Base-by-base conservation (phyloP, 2,329 filamentous ascomycete genomes). In the Xylariaceae sp. region DNA sequence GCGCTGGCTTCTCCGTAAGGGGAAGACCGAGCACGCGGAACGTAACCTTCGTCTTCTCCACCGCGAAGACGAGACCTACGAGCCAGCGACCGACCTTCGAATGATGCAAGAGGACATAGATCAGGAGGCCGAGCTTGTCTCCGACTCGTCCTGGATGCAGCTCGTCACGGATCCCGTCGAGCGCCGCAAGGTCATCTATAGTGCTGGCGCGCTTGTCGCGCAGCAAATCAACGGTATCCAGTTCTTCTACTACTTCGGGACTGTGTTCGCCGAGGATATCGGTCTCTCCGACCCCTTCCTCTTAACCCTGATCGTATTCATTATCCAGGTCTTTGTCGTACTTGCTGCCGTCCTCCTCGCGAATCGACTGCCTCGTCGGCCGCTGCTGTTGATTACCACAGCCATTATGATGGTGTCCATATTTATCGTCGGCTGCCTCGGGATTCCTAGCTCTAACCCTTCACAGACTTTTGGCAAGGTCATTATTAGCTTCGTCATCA, bases 71-170 rank as follows among this genome's bases (percentile, higher is more conserved):
- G 57, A 58, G 26, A 64, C 67, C 34, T 61, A 61, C 3, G 55
- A 71, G 19, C 58, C 69, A 9, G 47, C 53, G 11, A 50, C 60
- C 11, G 65, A 65, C 16, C 50, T 59, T 9, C 62, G 64, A 19
- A 64, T 65, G 31, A 72, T 72, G 38, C 68, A 74, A 45, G 59
- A 64, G 29, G 65, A 68, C 33, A 52, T 69, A 3, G 64, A 71
- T 39, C 59, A 64, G 33, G 63, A 65, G 30, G 43, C 43, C 15
- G 51, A 61, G 13, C 47, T 50, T 15, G 54, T 56, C 2, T 46
- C 47, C 2, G 49, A 62, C 26, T 63, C 66, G 1, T 57, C 57
- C 4, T 73, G 69, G 70, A 35, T 43, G 9, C 57, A 63, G 4
- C 59, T 72, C 2, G 13, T 72, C 41, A 61, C 50, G 0, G 68